Conservation (phyloP, 2,329 filamentous ascomycete species). For the Didymosphaeria variabile region DNA sequence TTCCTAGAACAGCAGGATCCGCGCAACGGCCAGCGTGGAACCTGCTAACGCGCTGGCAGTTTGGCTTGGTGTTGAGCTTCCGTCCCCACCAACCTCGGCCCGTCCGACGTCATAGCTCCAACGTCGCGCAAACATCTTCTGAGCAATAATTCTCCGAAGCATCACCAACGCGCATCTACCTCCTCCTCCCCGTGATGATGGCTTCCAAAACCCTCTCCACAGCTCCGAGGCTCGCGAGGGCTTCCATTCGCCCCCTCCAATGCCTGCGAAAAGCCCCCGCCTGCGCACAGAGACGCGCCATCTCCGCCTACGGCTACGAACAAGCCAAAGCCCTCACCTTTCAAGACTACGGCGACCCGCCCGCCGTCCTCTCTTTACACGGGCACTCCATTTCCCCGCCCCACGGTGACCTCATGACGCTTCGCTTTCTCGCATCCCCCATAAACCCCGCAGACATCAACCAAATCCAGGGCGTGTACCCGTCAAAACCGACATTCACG, state of each 20-base stretch:
- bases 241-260: conserved; percentile 17
- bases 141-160: conserved; percentile 16
- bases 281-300: conserved; percentile 51
- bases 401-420: conserved; percentile 74
- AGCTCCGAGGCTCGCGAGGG: conserved; percentile 25
- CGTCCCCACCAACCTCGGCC: conserved; percentile 32
- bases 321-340: conserved; percentile 86
- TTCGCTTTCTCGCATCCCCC: conserved; percentile 88
- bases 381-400: conserved; percentile 79
- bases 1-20: too few relatives aligned
- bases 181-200: conserved; percentile 28
- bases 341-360: conserved; percentile 76
- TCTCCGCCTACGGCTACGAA: conserved; percentile 78
- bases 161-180: conserved; percentile 4
- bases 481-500: conserved; percentile 80
- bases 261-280: conserved; percentile 29
- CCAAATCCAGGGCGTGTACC: conserved; percentile 96
- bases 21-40: too few relatives aligned
- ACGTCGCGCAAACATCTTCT: conserved; percentile 17
- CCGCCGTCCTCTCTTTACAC: conserved; percentile 75
- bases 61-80: neutral
- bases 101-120: conserved; percentile 40
- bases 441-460: conserved; percentile 99
- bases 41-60: too few relatives aligned
- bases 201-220: conserved; percentile 34